Conservation (phyloP, 768 basidiomycete genomes). For the Leucosporidium yakuticum region DNA sequence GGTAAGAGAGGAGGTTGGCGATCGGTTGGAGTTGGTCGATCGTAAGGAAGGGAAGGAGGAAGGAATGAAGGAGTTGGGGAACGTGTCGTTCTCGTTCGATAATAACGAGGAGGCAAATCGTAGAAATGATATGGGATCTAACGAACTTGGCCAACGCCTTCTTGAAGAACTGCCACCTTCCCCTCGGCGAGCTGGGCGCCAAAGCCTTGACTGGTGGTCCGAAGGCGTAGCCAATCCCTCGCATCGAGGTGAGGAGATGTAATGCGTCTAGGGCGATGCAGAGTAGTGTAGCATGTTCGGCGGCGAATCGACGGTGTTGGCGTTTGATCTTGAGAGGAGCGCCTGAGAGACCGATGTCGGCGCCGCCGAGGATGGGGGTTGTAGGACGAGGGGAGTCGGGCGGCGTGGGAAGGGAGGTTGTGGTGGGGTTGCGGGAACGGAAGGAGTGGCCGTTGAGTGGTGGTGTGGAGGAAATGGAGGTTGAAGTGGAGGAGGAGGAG, state of each 20-base stretch:
- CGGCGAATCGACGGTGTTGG: neutral
- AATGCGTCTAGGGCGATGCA: conserved; percentile 13
- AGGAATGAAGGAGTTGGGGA: neutral
- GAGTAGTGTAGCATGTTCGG: neutral
- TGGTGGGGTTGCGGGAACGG: neutral
- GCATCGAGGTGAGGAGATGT: conserved; percentile 24
- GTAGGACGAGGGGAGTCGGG: neutral
- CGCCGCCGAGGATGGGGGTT: neutral
- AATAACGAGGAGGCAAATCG: conserved; percentile 1
- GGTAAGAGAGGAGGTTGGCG: conserved; percentile 7
- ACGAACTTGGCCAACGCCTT: neutral
- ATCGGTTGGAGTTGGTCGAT: neutral
- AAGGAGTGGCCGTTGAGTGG: neutral
- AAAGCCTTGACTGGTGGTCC: conserved; percentile 2
- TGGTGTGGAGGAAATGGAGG: neutral
- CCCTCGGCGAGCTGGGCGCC: neutral
- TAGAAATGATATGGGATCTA: neutral
- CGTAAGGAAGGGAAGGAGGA: neutral
- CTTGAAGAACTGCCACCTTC: neutral
- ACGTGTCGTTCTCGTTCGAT: conserved; percentile 16
- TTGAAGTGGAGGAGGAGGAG: neutral
- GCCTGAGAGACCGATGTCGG: neutral
- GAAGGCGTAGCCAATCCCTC: conserved; percentile 24
- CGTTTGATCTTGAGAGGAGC: neutral
- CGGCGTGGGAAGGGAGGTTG: neutral